These are phyloP conservation scores for Pterocarpus macrocarpus DNA, from an alignment of 306 rosid genomes.

Conservation along the genomic window DNA sequence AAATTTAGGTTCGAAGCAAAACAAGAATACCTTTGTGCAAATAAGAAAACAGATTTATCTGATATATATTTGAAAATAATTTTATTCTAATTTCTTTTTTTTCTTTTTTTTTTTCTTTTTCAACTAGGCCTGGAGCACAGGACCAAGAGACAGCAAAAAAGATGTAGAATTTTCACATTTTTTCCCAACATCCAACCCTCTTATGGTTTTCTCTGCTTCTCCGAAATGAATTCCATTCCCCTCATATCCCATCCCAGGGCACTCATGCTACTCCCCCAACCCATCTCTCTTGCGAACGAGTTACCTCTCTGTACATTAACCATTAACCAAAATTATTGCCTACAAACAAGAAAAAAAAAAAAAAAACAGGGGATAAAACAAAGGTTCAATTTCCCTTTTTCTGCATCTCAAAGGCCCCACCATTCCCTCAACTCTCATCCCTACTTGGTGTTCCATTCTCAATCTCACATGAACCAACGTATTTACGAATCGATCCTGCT, in stretches of 20 bases:
- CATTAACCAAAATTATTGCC: constrained; percentile 80
- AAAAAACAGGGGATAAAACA: neutral
- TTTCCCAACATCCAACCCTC: neutral
- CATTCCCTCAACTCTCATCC: neutral
- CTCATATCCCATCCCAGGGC: neutral
- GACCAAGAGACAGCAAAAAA: constrained; percentile 30
- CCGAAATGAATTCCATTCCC: constrained; percentile 31
- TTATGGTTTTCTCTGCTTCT: constrained; percentile 33
- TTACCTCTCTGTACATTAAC: constrained; percentile 69
- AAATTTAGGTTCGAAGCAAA: constrained; percentile 1
- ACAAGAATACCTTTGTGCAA: neutral
- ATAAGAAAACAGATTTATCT: neutral
- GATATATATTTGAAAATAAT: constrained; percentile 7
- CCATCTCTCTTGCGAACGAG: constrained; percentile 20
- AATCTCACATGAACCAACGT: neutral
- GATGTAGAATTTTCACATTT: constrained; percentile 27
- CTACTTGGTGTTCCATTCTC: neutral
- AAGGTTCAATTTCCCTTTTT: constrained; percentile 5
- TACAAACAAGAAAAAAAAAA: constrained; percentile 8
- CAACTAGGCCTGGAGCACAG: constrained; percentile 41
- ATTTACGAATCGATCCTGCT: constrained; percentile 65
- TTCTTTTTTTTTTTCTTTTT: neutral
- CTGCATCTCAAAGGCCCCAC: neutral
- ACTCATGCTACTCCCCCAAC: neutral
- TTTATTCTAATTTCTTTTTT: constrained; percentile 1